Base-by-base conservation (phyloP, 768 basidiomycete genomes). In the Lepiota brunneoincarnata region DNA sequence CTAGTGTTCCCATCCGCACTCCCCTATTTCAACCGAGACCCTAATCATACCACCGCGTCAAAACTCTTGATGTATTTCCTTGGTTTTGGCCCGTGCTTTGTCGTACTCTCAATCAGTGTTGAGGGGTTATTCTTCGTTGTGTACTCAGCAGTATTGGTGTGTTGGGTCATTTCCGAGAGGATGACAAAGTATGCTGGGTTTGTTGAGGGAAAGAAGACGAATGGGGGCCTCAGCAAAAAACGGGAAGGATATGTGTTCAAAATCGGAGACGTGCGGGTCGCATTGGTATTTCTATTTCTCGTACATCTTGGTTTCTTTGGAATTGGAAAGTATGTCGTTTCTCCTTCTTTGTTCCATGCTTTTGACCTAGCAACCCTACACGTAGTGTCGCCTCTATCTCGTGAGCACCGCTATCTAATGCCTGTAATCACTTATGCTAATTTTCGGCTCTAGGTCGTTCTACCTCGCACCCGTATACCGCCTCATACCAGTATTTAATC, bases 401-500 rank as follows among this genome's bases (percentile, higher is more conserved):
- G 83, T 89, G 59, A 61, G 86, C 75, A 10, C 23, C 26, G 26
- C 34, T 15, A 24, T 65, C 10, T 15, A 15, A 12, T 35, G 3
- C 9, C 17, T 49, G 4, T 17, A 20, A 42, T 26, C 17, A 21
- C 37, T 31, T 18, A 38, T 39, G 15, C 49, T 41, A 4, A 51
- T 39, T 49, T 10, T 48, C 26, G 12, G 18, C 6, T 4, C 28
- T 24, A 86, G 83, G 15, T 90, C 89, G 2, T 93, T 93, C 69
- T 93, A 94, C 67, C 76, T 93, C 17, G 91, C 86, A 37, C 91
- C 92, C 2, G 91, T 93, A 6, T 93, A 92, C 62, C 86, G 91
- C 15, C 75, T 94, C 14, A 86, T 93, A 58, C 90, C 91, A 0
- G 79, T 91, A 46, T 94, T 94, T 66, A 88, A 78, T 57, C 92